Base-by-base conservation (phyloP, 1,284 basidiomycete genomes). In the Ganoderma meredithae region DNA sequence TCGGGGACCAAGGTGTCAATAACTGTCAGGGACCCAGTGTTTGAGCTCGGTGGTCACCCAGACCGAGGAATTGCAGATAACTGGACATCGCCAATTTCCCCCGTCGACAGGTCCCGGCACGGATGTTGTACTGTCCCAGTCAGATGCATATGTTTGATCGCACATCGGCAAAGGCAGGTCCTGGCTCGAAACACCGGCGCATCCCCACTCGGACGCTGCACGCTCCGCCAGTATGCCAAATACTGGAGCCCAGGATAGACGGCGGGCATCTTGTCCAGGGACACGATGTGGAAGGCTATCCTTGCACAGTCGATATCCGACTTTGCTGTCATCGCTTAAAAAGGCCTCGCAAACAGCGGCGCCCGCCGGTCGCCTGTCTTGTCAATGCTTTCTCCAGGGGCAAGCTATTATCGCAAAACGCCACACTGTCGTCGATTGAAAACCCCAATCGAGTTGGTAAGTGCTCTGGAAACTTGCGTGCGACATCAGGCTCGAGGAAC, bases 1-100 rank as follows among this genome's bases (percentile, higher is more conserved):
- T 49, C 47, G 47, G 47, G 22, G 47, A 49, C 47, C 22, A 25
- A 49, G 47, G 22, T 15, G 41, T 49, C 44, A n/a, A n/a, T 47
- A n/a, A n/a, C n/a, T n/a, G 19, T 25, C 47, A 22, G 47, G 44
- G 44, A 47, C 22, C 22, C 59, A 47, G 12, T 22, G 44, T 47
- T 47, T 47, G 44, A 22, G 10, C 44, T 22, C 6, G n/a, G 10
- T 13, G 22, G 47, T 22, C 4, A 22, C 22, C 47, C 19, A 49
- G 47, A 49, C 47, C 47, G 10, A 49, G 47, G 47, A 49, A 49
- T 49, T 25, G 47, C 47, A 49, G 36, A 25, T 49, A 49, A 49
- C n/a, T 22, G 47, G 47, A 49, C 22, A 49, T 49, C 47, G 47
- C 47, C 47, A 49, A 49, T 49, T 25, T 13, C 10, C 22, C 47